Percentiles rank a stretch among this genome's conserved stretches.
phyloP scores from a whole-genome alignment of 2,329 filamentous ascomycete species.

The Cladophialophora exuberans region DNA sequence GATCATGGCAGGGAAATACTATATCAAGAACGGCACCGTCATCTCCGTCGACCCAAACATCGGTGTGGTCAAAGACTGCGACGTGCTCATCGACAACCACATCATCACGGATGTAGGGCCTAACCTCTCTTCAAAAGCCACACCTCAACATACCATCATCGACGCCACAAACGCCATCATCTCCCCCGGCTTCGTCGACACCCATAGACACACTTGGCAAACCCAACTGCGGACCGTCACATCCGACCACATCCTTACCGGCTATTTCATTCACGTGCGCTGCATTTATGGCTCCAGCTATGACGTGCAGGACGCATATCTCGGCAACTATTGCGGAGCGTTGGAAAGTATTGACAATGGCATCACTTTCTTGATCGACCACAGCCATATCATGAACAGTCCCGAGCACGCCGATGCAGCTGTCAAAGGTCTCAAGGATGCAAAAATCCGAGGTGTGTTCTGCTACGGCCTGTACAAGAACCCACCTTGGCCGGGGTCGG shows the following conservation, averaged over 20 bases:
- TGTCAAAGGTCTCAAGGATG: constrained; percentile 10
- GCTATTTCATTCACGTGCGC: constrained; percentile 39
- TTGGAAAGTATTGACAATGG: constrained; percentile 19
- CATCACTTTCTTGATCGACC: constrained; percentile 16
- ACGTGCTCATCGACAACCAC: constrained; percentile 18
- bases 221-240: constrained; percentile 45
- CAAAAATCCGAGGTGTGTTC: constrained; percentile 16
- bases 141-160: constrained; percentile 36
- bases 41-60: constrained; percentile 19
- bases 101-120: constrained; percentile 19
- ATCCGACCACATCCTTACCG: constrained; percentile 44
- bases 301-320: constrained; percentile 8
- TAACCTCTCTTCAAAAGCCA: constrained; percentile 2
- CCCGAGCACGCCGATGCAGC: constrained; percentile 25
- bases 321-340: constrained; percentile 18
- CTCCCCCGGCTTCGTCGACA: constrained; percentile 38
- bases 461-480: constrained; percentile 16
- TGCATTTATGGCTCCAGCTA: constrained; percentile 17
- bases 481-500: constrained; percentile 14
- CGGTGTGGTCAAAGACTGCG: constrained; percentile 14
- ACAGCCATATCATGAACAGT: constrained; percentile 26
- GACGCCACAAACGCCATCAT: constrained; percentile 44
- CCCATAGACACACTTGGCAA: constrained; percentile 48
- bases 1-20: constrained; percentile 9
- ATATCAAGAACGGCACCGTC: constrained; percentile 22